Percentiles rank a stretch among this genome's conserved stretches.
phyloP scores from a whole-genome alignment of 2,329 filamentous ascomycete genomes.

The Xylaria multiplex region DNA sequence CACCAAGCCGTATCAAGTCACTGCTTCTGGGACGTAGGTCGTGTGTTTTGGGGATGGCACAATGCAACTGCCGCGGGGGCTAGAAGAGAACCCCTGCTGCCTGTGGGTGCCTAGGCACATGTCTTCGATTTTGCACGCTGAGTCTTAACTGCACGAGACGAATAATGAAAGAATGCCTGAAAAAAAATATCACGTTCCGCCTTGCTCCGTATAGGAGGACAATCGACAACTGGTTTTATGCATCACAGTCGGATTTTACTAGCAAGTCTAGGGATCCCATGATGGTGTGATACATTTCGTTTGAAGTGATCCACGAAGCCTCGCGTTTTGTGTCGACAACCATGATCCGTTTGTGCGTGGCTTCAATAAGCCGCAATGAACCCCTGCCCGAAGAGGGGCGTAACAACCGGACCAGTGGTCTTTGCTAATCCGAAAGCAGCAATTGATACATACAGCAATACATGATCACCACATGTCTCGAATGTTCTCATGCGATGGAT shows the following conservation, averaged over 20 bases:
- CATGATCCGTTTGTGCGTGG: conserved; percentile 6
- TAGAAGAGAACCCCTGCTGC: not conserved
- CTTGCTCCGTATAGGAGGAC: not conserved
- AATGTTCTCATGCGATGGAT: not conserved
- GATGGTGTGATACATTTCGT: not conserved
- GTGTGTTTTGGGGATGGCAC: not conserved
- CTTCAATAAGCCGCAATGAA: conserved; percentile 6
- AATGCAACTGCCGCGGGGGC: not conserved
- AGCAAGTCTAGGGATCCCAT: not conserved
- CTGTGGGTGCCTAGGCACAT: not conserved
- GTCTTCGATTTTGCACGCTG: not conserved
- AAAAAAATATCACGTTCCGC: not conserved
- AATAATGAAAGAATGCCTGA: not conserved
- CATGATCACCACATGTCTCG: conserved; percentile 1
- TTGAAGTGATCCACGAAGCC: not conserved
- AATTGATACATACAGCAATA: not conserved
- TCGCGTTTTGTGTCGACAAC: not conserved
- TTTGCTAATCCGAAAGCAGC: conserved; percentile 1
- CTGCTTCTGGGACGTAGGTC: not conserved
- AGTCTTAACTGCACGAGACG: not conserved
- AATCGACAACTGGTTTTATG: not conserved
- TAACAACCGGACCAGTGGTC: not conserved
- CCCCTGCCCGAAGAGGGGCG: not conserved
- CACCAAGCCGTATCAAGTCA: not conserved
- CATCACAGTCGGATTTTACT: not conserved